Conservation (phyloP, 495 filamentous ascomycete species). For the Xylaria grammica region DNA sequence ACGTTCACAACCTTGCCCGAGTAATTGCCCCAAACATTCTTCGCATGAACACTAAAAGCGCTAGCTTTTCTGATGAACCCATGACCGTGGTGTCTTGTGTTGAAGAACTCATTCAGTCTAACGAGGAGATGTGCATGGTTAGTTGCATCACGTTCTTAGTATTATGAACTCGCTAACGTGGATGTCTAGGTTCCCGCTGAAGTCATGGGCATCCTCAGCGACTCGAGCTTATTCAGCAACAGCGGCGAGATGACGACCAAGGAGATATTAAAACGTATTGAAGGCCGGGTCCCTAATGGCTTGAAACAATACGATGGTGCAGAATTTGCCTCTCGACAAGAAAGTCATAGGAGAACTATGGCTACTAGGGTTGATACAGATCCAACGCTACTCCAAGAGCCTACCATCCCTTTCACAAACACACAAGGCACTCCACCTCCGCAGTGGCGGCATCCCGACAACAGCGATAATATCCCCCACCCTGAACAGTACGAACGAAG, state of each 20-base stretch:
- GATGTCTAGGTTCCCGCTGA: conserved; percentile 83
- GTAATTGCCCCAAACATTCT: conserved; percentile 97
- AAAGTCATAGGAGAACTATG: conserved; percentile 49
- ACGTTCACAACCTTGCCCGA: conserved; percentile 97
- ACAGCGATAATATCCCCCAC: conserved; percentile 43
- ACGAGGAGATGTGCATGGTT: conserved; percentile 96
- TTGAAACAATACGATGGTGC: conserved; percentile 63
- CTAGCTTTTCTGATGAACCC: conserved; percentile 75
- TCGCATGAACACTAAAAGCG: conserved; percentile 67
- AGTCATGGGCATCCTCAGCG: conserved; percentile 80
- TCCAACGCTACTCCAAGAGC: conserved; percentile 71
- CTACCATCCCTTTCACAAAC: conserved; percentile 46
- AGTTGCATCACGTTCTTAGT: conserved; percentile 40
- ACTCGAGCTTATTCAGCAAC: conserved; percentile 79
- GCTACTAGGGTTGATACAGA: conserved; percentile 75
- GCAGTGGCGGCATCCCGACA: conserved; percentile 46
- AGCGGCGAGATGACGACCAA: conserved; percentile 91
- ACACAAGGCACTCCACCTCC: conserved; percentile 50
- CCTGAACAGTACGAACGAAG: conserved; percentile 42
- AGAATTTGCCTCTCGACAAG: conserved; percentile 57
- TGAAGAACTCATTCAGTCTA: conserved; percentile 84
- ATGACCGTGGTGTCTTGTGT: conserved; percentile 94
- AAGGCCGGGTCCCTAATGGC: conserved; percentile 69
- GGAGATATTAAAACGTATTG: conserved; percentile 90
- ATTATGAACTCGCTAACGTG: conserved; percentile 30